Conservation (phyloP, 1,284 basidiomycete genomes). For the Ganoderma resinaceum region DNA sequence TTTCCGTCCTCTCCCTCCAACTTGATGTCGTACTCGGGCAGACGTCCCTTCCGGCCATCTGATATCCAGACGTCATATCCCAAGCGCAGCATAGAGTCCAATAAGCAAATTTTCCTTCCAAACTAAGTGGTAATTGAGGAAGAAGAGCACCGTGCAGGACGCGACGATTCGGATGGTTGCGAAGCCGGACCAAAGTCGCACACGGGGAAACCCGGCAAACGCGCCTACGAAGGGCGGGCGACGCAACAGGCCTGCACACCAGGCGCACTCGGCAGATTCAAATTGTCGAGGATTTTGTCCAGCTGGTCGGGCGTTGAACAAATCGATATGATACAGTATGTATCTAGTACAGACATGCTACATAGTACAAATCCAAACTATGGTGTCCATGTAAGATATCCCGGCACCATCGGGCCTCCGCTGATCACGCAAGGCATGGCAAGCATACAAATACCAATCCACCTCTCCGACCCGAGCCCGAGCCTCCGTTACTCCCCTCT, state of each 20-base stretch:
- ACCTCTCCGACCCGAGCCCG: no score
- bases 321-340: background rate
- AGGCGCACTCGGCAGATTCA: no score
- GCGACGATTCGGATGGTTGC: background rate
- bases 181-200: no score
- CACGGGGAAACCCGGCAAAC: background rate
- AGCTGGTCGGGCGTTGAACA: no score
- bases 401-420: background rate
- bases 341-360: conserved; percentile 1
- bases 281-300: background rate
- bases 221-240: background rate
- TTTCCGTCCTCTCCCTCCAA: conserved; percentile 15
- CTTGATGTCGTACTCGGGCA: conserved; percentile 23
- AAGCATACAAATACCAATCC: conserved; percentile 1
- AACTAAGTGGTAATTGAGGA: background rate
- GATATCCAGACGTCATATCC: conserved; percentile 21
- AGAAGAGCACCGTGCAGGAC: background rate
- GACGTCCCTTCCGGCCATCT: conserved; percentile 8
- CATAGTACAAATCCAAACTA: background rate
- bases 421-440: background rate
- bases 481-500: no score
- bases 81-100: conserved; percentile 10
- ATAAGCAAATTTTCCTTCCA: background rate
- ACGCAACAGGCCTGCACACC: background rate
- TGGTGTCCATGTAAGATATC: background rate